Evolutionary conservation across 129 eudicot genomes (phyloP), one percentile per base, ranked within the genome.

Genomic region (Lonicera japonica): DNA sequence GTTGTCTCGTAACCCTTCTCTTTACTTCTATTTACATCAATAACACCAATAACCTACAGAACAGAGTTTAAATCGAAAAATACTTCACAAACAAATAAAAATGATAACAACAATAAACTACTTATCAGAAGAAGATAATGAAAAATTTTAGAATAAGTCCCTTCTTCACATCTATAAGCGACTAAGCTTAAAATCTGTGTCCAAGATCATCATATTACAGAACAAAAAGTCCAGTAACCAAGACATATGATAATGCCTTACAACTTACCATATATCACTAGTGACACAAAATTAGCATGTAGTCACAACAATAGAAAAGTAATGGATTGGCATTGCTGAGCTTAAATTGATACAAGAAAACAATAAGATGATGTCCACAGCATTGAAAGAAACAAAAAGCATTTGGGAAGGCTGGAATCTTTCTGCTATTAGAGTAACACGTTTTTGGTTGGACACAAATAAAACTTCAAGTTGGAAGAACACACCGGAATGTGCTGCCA

Each of bases 1-100:
- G 76, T 68, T 61, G 95, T 88, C 81, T 81, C 96, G 11, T 92
- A 92, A 56, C 87, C 92, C 66, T 85, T 88, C 29, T 83, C 99
- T 63, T 88, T 92, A 67, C 79, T 80, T 80, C 92, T 80, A 72
- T 46, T 71, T 46, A 85, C 90, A 80, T 92, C 95, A 56, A 87
- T 78, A 48, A 92, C 96, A 34, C 98, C 99, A 70, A 87, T 77
- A 48, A 88, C 88, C 99, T 92, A 73, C 80, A 74, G 29, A 56
- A 47, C 54, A 34, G 23, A 70, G 43, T 53, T 19, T 52, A 36
- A 46, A 63, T 60, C 20, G 60, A 60, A 21, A 65, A 47, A 59
- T 25, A 23, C 43, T n/a, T 17, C 43, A 22, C 18, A 18, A 53
- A 43, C 66, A 64, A 38, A 43, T 43, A 43, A 43, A 8, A 43